Conservation (phyloP, 1,284 basidiomycete genomes). For the Farysia itapuensis region DNA sequence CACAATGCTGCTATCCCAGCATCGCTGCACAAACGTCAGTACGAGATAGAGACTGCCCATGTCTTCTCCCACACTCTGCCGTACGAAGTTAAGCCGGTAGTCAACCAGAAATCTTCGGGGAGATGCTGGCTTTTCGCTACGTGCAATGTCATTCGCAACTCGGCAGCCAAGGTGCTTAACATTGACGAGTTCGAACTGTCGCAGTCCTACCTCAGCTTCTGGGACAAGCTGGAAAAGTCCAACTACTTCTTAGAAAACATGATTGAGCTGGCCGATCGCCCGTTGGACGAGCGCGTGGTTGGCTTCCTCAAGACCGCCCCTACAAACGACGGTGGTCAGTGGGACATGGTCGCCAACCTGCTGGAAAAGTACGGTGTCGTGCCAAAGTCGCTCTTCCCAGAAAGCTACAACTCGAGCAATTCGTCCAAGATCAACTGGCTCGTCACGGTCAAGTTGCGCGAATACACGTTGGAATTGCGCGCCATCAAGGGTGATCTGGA, state of each 20-base stretch:
- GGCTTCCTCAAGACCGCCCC: conserved; percentile 75
- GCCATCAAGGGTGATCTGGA: conserved; percentile 62
- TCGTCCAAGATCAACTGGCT: conserved; percentile 75
- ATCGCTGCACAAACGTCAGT: conserved; percentile 70
- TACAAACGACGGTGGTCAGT: conserved; percentile 74
- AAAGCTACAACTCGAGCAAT: conserved; percentile 78
- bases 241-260: conserved; percentile 91
- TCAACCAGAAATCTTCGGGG: conserved; percentile 73
- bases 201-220: conserved; percentile 65
- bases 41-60: conserved; percentile 71
- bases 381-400: conserved; percentile 75
- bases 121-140: conserved; percentile 45
- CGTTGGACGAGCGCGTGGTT: conserved; percentile 79
- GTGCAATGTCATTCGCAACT: conserved; percentile 77
- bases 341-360: conserved; percentile 87
- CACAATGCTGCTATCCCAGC: conserved; percentile 72
- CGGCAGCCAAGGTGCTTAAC: conserved; percentile 80
- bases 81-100: conserved; percentile 72
- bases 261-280: conserved; percentile 77
- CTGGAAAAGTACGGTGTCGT: conserved; percentile 40
- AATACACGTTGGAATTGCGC: conserved; percentile 82
- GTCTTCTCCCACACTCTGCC: conserved; percentile 82
- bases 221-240: conserved; percentile 79
- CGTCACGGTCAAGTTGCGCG: conserved; percentile 84
- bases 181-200: conserved; percentile 85